A percentile compares a stretch with the other conserved stretches of the same genome.
These are phyloP conservation scores for Botrytis hyacinthi DNA, from an alignment of 2,329 filamentous ascomycete species.

Conservation along the genomic window DNA sequence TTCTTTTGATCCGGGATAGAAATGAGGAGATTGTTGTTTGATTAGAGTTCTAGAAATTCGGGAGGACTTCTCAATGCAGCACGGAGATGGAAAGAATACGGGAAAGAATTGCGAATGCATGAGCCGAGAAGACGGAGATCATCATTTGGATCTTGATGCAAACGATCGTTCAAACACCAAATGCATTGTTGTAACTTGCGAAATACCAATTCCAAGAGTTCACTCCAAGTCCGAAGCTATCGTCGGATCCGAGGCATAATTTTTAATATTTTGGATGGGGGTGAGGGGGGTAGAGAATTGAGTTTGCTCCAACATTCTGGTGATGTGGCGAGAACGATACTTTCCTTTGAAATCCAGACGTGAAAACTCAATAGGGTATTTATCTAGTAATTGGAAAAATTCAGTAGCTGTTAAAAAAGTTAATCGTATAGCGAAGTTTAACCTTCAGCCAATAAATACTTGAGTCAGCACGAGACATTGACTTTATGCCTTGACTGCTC, in stretches of 20 bases:
- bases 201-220: neutral
- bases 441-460: neutral
- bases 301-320: neutral
- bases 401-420: neutral
- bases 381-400: neutral
- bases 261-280: neutral
- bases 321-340: neutral
- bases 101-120: neutral
- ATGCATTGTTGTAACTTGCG: neutral
- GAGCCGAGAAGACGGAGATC: slow-evolving; percentile 8
- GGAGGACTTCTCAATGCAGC: slow-evolving; percentile 4
- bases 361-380: neutral
- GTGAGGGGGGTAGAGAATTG: neutral
- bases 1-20: neutral
- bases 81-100: slow-evolving; percentile 8
- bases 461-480: slow-evolving; percentile 12
- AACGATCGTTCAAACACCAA: neutral
- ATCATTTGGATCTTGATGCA: slow-evolving; percentile 10
- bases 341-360: neutral
- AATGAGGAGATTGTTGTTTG: slow-evolving; percentile 11
- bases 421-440: slow-evolving; percentile 10
- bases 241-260: neutral
- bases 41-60: slow-evolving; percentile 1
- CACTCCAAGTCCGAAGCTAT: neutral
- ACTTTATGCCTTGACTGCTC: slow-evolving; percentile 1